Conservation (phyloP, 202 grass and related monocot genomes). For the Bolboschoenoplectus hybrid region DNA sequence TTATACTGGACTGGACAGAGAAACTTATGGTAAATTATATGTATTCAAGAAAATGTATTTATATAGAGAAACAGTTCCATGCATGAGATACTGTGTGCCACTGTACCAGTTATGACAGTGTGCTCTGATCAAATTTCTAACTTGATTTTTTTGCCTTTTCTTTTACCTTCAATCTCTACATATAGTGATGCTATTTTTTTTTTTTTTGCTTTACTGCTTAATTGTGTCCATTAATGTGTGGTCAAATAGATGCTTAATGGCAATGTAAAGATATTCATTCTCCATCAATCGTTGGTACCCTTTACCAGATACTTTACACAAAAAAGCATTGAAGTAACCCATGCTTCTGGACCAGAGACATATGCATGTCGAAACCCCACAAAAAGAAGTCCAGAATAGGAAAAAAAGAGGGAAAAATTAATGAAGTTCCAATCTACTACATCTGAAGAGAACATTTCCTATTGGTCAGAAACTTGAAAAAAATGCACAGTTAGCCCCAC, state of each 20-base stretch:
- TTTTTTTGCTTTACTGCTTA: not conserved
- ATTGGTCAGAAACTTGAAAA: slow-evolving; percentile 23
- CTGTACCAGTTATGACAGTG: not conserved
- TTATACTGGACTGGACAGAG: not conserved
- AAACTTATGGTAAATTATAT: not conserved
- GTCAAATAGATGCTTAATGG: slow-evolving; percentile 15
- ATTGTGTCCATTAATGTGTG: slow-evolving; percentile 30
- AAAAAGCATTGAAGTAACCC: slow-evolving; percentile 26
- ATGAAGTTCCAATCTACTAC: not conserved
- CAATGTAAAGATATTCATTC: slow-evolving; percentile 18
- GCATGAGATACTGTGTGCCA: not conserved
- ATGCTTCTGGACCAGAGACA: slow-evolving; percentile 38
- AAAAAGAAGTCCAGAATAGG: slow-evolving; percentile 15
- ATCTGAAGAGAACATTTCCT: not conserved
- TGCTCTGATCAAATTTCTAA: not conserved
- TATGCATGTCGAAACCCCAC: slow-evolving; percentile 22
- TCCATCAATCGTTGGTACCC: slow-evolving; percentile 27
- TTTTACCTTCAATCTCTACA: not conserved
- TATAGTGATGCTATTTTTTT: not conserved
- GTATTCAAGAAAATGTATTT: not conserved
- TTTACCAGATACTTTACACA: slow-evolving; percentile 28
- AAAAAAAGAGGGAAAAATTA: slow-evolving; percentile 13
- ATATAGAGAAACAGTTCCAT: slow-evolving; percentile 5
- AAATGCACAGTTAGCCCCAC: slow-evolving; percentile 11
- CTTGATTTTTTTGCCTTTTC: not conserved